Evolutionary conservation across 371 early-diverging fungal genomes (phyloP).

Genomic region (Chytridium lagenaria): DNA sequence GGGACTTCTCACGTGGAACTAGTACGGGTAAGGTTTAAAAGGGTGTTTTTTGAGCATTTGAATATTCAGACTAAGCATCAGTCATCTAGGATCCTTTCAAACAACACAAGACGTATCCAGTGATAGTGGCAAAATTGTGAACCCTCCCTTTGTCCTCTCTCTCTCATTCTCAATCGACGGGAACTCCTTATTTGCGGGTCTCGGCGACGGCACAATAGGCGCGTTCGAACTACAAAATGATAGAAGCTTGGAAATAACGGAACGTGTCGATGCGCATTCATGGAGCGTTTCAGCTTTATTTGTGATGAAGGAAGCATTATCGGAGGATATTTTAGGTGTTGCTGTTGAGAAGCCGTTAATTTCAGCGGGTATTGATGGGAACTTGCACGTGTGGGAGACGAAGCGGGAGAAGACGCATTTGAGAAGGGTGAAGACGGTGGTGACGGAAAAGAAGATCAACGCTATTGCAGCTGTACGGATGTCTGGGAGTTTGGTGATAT

Average conservation of each 20-base stretch:
- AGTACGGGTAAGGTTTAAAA: not conserved
- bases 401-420: not conserved
- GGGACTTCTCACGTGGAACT: conserved; percentile 37
- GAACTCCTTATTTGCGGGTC: conserved; percentile 28
- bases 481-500: not conserved
- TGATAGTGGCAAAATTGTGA: conserved; percentile 27
- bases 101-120: not conserved
- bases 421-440: not conserved
- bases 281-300: conserved; percentile 26
- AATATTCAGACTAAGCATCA: too few relatives aligned
- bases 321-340: not conserved
- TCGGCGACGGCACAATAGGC: conserved; percentile 37
- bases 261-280: conserved; percentile 22
- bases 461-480: not conserved
- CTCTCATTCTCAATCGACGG: conserved; percentile 18
- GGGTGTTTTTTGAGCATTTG: too few relatives aligned
- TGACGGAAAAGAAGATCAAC: not conserved
- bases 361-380: conserved; percentile 18
- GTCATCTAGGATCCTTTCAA: not conserved
- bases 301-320: not conserved
- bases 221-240: not conserved
- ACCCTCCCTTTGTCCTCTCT: conserved; percentile 41
- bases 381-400: conserved; percentile 11
- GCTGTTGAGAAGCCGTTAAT: not conserved
- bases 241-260: not conserved